phyloP scores from a whole-genome alignment of 306 rosid genomes.

The Quercus engelmannii region DNA sequence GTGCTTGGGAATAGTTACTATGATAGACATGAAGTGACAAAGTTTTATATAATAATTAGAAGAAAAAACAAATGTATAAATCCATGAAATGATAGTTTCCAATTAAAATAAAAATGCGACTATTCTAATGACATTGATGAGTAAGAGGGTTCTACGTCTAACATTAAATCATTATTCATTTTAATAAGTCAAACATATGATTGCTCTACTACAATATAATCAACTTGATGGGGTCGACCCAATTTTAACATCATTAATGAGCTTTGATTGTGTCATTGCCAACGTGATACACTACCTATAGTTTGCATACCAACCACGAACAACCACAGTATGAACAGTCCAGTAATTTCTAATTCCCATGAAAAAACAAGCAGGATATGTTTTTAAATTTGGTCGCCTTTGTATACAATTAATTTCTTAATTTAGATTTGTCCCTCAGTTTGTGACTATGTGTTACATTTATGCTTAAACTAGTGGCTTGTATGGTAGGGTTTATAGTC shows the following conservation, averaged over 20 bases:
- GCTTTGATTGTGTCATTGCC: slow-evolving; percentile 20
- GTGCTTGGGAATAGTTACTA: too few relatives aligned
- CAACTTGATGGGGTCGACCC: neutral
- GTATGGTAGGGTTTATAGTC: too few relatives aligned
- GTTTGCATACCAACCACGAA: slow-evolving; percentile 3
- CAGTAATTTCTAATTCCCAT: neutral
- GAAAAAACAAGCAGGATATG: neutral
- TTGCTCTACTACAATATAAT: neutral
- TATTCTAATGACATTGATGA: too few relatives aligned
- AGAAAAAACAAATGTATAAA: neutral
- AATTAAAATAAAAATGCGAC: too few relatives aligned
- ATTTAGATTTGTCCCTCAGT: too few relatives aligned
- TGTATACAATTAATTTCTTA: too few relatives aligned
- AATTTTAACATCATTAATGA: slow-evolving; percentile 13
- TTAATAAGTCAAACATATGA: neutral
- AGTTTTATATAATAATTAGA: too few relatives aligned
- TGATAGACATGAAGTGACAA: too few relatives aligned
- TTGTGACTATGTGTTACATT: too few relatives aligned
- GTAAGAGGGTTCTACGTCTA: neutral
- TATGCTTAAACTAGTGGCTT: too few relatives aligned
- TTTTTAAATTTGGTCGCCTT: too few relatives aligned
- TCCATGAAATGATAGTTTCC: neutral
- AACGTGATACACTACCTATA: slow-evolving; percentile 10
- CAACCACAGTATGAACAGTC: neutral
- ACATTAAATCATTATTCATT: neutral